Conservation (phyloP, 2,329 filamentous ascomycete genomes). For the Hypoxylon sp. region DNA sequence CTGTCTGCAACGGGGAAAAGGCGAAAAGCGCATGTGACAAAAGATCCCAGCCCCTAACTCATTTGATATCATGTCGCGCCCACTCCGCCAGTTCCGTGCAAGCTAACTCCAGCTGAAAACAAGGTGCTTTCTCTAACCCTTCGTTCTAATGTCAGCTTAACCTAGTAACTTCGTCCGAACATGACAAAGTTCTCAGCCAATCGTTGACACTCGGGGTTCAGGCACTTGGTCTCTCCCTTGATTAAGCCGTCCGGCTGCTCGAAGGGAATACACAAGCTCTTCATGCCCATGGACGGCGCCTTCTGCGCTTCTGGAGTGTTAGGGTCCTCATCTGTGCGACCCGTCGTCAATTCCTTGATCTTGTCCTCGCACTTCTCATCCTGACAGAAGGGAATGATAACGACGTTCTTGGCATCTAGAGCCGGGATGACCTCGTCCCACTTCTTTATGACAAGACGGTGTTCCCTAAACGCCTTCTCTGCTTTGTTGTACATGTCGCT, state of each 20-base stretch:
- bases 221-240: slow-evolving; percentile 86
- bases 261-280: slow-evolving; percentile 79
- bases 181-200: slow-evolving; percentile 89
- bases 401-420: slow-evolving; percentile 91
- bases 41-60: slow-evolving; percentile 11
- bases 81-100: slow-evolving; percentile 24
- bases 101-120: slow-evolving; percentile 20
- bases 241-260: slow-evolving; percentile 86
- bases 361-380: slow-evolving; percentile 87
- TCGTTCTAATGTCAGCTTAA: slow-evolving; percentile 36
- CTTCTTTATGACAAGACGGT: slow-evolving; percentile 82
- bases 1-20: slow-evolving; percentile 13
- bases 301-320: slow-evolving; percentile 64
- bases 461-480: slow-evolving; percentile 79
- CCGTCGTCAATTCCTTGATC: slow-evolving; percentile 85
- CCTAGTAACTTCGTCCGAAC: slow-evolving; percentile 82
- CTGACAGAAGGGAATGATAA: slow-evolving; percentile 91
- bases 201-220: slow-evolving; percentile 85
- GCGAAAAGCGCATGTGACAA: slow-evolving; percentile 1
- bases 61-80: slow-evolving; percentile 35
- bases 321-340: slow-evolving; percentile 75
- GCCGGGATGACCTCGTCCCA: slow-evolving; percentile 94
- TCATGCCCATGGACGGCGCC: slow-evolving; percentile 73
- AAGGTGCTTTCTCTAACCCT: slow-evolving; percentile 3
- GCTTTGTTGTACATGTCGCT: slow-evolving; percentile 82